A percentile compares a stretch with the other conserved stretches of the same genome.
These are phyloP conservation scores for Parascedosporium putredinis DNA, from an alignment of 2,329 filamentous ascomycete genomes.

Conservation along the genomic window DNA sequence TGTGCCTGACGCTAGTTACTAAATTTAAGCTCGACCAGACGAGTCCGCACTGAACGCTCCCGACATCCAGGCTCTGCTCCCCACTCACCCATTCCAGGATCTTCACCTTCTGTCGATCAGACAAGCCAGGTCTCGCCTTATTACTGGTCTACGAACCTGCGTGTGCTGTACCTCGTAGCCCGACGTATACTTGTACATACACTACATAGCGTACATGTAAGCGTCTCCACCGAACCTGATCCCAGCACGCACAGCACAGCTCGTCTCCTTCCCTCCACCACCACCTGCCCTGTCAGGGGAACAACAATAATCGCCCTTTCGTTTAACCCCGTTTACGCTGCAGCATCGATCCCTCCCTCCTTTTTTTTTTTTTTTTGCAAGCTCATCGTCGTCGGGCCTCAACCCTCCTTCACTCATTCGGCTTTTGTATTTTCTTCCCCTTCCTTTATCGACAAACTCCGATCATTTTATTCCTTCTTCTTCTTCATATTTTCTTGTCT, in stretches of 20 bases:
- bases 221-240: too few species aligned
- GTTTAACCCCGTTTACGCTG: neutral
- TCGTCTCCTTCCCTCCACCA: neutral
- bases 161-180: neutral
- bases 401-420: neutral
- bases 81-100: neutral
- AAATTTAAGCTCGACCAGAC: neutral
- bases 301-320: too few species aligned
- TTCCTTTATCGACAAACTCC: neutral
- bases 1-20: neutral
- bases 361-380: too few species aligned
- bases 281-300: too few species aligned
- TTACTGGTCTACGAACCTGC: neutral
- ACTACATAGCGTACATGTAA: too few species aligned
- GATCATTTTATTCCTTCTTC: too few species aligned
- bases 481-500: neutral
- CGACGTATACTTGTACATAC: too few species aligned
- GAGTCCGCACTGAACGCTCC: neutral
- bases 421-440: neutral
- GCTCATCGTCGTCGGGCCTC: too few species aligned
- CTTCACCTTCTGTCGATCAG: constrained; percentile 3
- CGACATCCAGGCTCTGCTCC: neutral
- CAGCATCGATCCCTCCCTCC: constrained; percentile 3
- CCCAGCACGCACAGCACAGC: too few species aligned
- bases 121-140: neutral